Base-by-base conservation (phyloP, 331 rosid species). In the Rhamnella rubrinervis region DNA sequence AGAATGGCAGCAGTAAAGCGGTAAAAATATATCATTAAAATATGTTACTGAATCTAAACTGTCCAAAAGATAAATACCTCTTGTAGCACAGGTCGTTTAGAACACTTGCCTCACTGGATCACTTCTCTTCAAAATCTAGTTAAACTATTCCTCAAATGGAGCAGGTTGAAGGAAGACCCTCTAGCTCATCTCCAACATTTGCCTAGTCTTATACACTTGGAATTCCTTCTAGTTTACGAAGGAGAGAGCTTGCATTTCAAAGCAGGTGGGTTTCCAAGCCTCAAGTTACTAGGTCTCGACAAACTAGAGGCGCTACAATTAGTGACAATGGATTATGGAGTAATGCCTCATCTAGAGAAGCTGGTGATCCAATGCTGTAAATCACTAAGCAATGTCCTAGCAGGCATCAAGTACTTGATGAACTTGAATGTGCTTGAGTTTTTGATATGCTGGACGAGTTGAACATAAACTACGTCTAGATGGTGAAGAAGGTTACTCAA, bases 131-230 rank as follows among this genome's bases (percentile, higher is more conserved):
- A 67, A 18, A 71, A 80, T 70, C 57, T 85, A 31, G 72, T 47
- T 37, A 77, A 68, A 81, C 40, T 88, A n/a, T n/a, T n/a, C n/a
- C n/a, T n/a, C n/a, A n/a, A 76, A 73, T 85, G 93, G 90, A 85
- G 85, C 69, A 40, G 79, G 18, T 76, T 85, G 41, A 81, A 81
- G 60, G 65, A 76, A 35, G 93, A 85, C 64, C 88, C 90, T 13
- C 74, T 85, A 1, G 81, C 62, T 6, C 77, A 65, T 61, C 82
- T 88, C 47, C 85, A 83, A 59, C 81, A 78, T 70, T 73, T 88
- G 59, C 90, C 90, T 49, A 83, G 74, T 78, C 84, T 88, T 35
- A 77, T 79, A 28, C 90, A 81, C 74, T 88, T 85, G 47, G 90
- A 88, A 55, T 79, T 88, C 5, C 85, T 78, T 55, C 82, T 83